Evolutionary conservation across 176 grass and related monocot species (phyloP).

Genomic region (Eragrostis nindensis): DNA sequence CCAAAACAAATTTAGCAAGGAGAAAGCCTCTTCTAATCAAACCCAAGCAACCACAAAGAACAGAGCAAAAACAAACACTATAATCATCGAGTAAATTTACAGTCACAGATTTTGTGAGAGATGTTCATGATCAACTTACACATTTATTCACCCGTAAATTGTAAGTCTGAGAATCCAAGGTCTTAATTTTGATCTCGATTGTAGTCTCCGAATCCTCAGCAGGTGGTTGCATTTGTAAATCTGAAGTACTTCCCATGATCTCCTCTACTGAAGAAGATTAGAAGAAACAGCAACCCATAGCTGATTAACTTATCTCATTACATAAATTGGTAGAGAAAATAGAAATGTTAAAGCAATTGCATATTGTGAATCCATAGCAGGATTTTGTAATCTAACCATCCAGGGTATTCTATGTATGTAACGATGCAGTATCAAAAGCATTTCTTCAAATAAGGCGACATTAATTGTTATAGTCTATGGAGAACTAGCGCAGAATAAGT

Average conservation of each 20-base stretch:
- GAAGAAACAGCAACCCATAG: background rate
- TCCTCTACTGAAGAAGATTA: conserved; percentile 32
- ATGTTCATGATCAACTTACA: conserved; percentile 61
- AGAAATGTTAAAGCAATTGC: conserved; percentile 1
- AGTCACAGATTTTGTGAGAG: conserved; percentile 14
- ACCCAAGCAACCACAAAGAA: conserved; percentile 17
- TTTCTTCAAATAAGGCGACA: background rate
- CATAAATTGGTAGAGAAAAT: background rate
- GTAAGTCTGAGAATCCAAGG: conserved; percentile 96
- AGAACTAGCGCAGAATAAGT: conserved; percentile 1
- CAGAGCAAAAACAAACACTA: background rate
- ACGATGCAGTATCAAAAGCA: background rate
- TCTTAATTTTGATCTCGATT: conserved; percentile 98
- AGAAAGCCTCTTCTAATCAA: conserved; percentile 3
- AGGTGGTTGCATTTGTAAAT: conserved; percentile 55
- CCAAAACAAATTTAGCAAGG: conserved; percentile 18
- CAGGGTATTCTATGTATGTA: background rate
- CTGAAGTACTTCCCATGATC: conserved; percentile 57
- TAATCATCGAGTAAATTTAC: conserved; percentile 28
- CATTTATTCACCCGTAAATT: conserved; percentile 87
- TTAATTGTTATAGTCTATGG: background rate
- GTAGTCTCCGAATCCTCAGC: conserved; percentile 55
- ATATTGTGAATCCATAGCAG: conserved; percentile 11
- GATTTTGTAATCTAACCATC: background rate
- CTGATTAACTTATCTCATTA: background rate